Evolutionary conservation across 2,329 filamentous ascomycete species (phyloP), one percentile per base, ranked within the genome.

Genomic region (Fusarium proliferatum): DNA sequence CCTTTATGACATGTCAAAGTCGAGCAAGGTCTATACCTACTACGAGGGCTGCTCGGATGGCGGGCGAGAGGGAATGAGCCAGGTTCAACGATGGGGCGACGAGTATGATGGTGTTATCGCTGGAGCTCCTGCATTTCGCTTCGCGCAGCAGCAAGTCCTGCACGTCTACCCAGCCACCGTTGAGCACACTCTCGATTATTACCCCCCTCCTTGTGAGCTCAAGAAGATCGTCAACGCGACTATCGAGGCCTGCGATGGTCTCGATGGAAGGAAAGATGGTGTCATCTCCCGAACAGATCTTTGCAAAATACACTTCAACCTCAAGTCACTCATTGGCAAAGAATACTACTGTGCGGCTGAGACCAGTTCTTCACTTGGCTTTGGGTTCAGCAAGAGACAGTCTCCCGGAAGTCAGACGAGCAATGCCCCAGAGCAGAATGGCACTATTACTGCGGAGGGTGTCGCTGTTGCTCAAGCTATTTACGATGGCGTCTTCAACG

Each of bases 1-100:
- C 1, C 43, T 60, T 4, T 63, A 63, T 21, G 28, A 2, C 23
- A 21, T 63, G 28, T 30, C 42, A 2, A n/a, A 10, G 11, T 49
- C 53, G 3, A 63, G 43, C 15, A 72, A 77, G 65, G 76, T 88
- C 56, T 85, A 84, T 76, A 86, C 88, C 23, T 89, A 90, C 79
- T 89, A 87, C 79, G 79, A 83, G 71, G 85, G 85, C 21, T 87
- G 85, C 74, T 86, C 84, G 17, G 82, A 85, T 39, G 85, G 85
- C 17, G 84, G 86, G 2, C 83, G 86, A 46, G 85, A 88, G 78
- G 87, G 85, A 19, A 73, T 74, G 72, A 73, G 67, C 26, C 72
- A 74, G 55, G 64, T 73, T 36, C 72, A 73, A 34, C 61, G 67
- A 53, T 74, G 71, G 70, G 70, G 70, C 2, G 64, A 73, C 2